These are phyloP conservation scores for Sclerotinia spermophila DNA, from an alignment of 2,329 filamentous ascomycete genomes.

Conservation along the genomic window DNA sequence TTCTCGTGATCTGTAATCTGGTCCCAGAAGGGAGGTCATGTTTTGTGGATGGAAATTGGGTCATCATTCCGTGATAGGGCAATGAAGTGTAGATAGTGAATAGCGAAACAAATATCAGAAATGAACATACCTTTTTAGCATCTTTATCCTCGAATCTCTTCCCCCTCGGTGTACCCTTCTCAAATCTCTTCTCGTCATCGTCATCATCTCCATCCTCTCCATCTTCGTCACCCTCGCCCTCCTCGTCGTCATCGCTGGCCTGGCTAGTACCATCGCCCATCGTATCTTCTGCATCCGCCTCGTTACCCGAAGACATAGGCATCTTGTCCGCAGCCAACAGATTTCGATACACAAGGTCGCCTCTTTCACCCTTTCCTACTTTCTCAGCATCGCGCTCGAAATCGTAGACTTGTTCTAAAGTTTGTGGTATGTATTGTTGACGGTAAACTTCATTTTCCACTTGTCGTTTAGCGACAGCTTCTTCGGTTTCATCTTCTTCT, in stretches of 20 bases:
- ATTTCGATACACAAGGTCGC: conserved; percentile 79
- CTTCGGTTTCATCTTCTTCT: conserved; percentile 51
- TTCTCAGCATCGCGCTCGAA: conserved; percentile 84
- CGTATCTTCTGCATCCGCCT: conserved; percentile 41
- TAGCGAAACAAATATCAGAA: conserved; percentile 6
- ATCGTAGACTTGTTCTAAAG: conserved; percentile 92
- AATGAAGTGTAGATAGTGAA: conserved; percentile 26
- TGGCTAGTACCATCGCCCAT: conserved; percentile 42
- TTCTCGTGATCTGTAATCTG: conserved; percentile 15
- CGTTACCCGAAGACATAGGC: conserved; percentile 40
- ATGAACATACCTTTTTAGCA: conserved; percentile 61
- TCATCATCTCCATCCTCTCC: conserved; percentile 37
- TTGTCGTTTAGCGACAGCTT: conserved; percentile 57
- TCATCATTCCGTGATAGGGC: conserved; percentile 19
- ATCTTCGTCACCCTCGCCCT: conserved; percentile 43
- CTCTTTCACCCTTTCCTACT: conserved; percentile 68
- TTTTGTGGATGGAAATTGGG: conserved; percentile 18
- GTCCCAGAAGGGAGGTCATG: conserved; percentile 14
- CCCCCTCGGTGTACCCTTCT: conserved; percentile 68
- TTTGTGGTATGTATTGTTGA: conserved; percentile 95
- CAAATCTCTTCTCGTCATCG: conserved; percentile 53
- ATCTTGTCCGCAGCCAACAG: conserved; percentile 68
- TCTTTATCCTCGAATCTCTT: conserved; percentile 91
- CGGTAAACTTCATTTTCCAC: conserved; percentile 91
- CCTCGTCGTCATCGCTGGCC: conserved; percentile 34